Evolutionary conservation across 177 flowering plant species (phyloP), one percentile per base, ranked within the genome.

Genomic region (Vitis hybrid): DNA sequence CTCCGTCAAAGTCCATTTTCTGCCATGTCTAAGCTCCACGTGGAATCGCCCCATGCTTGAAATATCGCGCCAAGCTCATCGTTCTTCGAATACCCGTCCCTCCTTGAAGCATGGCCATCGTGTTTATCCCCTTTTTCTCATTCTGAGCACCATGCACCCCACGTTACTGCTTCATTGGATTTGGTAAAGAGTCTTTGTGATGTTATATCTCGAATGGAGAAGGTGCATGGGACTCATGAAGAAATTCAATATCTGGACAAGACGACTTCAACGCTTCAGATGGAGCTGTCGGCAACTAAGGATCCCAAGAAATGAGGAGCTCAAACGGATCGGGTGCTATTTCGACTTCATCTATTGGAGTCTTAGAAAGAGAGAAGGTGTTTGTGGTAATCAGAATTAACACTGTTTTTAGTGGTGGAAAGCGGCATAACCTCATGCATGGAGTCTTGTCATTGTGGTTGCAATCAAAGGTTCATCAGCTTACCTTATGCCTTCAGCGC

Each of bases 391-490:
- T 95, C 71, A 98, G 99, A 55, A 95, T 95, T 49, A 95, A 95
- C 73, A 93, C 99, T 57, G 99, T 98, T 60, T 95, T 95, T 74
- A 95, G 99, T 68, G 93, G 99, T 72, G 85, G 99, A 74, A 93
- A 79, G 85, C 81, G 99, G 77, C 90, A 97, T 57, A 97, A 95
- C 79, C 20, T 20, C 20, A 20, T 20, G 20, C 20, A 20, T 20
- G 20, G 20, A 20, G 20, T 20, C 20, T 20, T 20, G 20, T 20
- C 20, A 20, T 20, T 20, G 20, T 20, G 20, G 20, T 20, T 20
- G 20, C 20, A 20, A 1, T 1, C 20, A 20, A 20, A 20, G 20
- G 20, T 20, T 20, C 20, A 1, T 20, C 20, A 20, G 20, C 20
- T 20, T 20, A 20, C 20, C 20, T 20, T 20, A 20, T 20, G 20